phyloP scores from a whole-genome alignment of 2,329 filamentous ascomycete species.

The Chrysosporium queenslandicum region DNA sequence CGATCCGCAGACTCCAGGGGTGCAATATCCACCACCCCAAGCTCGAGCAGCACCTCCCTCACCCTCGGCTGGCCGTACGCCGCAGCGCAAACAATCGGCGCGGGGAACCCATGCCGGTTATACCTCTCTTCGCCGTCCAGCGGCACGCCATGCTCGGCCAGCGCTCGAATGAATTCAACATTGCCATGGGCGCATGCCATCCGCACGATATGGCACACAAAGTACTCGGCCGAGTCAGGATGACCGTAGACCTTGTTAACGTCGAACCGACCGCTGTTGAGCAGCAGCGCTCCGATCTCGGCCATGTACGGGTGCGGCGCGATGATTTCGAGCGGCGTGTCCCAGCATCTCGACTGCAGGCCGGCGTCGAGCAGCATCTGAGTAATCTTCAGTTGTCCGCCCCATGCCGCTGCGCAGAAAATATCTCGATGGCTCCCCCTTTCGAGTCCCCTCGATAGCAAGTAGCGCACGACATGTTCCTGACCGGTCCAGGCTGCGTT shows the following conservation, averaged over 20 bases:
- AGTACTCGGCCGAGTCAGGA: no score
- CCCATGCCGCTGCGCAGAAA: no score
- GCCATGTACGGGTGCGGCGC: background rate
- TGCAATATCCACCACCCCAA: background rate
- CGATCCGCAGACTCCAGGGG: background rate
- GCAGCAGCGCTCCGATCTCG: background rate
- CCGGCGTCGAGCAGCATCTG: no score
- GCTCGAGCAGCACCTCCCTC: background rate
- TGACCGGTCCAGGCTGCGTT: background rate
- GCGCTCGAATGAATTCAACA: background rate
- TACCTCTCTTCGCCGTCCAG: background rate
- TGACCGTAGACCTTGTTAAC: no score
- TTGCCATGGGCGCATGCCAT: background rate
- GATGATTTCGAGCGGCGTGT: background rate
- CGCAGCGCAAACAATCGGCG: background rate
- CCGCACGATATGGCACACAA: background rate
- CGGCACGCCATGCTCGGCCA: background rate
- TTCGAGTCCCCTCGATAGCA: background rate
- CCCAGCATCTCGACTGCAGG: background rate
- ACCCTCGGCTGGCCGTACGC: background rate
- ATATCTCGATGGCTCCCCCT: no score
- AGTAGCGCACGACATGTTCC: background rate
- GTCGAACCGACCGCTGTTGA: no score
- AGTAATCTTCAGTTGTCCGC: no score
- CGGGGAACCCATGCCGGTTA: background rate